These are phyloP conservation scores for Astrothelium macrocarpum DNA, from an alignment of 495 filamentous ascomycete species.

Conservation along the genomic window DNA sequence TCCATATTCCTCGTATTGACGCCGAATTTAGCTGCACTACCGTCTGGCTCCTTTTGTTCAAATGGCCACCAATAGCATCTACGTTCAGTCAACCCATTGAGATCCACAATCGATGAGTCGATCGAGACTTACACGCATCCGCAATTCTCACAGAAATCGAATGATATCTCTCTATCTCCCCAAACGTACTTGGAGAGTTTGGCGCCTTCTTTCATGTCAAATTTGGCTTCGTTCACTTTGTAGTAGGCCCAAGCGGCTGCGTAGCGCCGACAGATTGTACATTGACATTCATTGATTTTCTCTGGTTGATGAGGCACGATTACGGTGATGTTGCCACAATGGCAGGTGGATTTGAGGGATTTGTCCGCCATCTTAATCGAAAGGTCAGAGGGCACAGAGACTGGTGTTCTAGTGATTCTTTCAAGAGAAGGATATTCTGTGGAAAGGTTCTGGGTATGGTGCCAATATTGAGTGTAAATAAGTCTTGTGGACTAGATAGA, in stretches of 20 bases:
- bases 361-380: conserved; percentile 5
- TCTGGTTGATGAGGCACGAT: conserved; percentile 24
- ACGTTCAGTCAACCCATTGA: conserved; percentile 13
- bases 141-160: conserved; percentile 19
- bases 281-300: conserved; percentile 31
- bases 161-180: conserved; percentile 15
- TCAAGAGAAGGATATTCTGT: conserved; percentile 6
- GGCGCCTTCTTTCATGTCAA: conserved; percentile 17
- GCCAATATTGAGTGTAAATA: no score
- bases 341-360: conserved; percentile 22
- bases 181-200: conserved; percentile 14
- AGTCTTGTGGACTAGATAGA: no score
- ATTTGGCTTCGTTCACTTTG: conserved; percentile 25
- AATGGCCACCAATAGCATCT: conserved; percentile 20
- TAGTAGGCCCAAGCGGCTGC: conserved; percentile 32
- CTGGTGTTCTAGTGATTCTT: conserved; percentile 4
- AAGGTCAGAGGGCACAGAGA: conserved; percentile 1
- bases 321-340: conserved; percentile 30
- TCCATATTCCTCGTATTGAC: conserved; percentile 18
- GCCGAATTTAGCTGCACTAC: conserved; percentile 12
- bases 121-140: conserved; percentile 21
- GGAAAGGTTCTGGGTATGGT: no score
- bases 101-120: conserved; percentile 11
- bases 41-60: conserved; percentile 14
- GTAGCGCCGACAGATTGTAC: conserved; percentile 29